phyloP scores from a whole-genome alignment of 2,329 filamentous ascomycete species.

The Phoma sp. region DNA sequence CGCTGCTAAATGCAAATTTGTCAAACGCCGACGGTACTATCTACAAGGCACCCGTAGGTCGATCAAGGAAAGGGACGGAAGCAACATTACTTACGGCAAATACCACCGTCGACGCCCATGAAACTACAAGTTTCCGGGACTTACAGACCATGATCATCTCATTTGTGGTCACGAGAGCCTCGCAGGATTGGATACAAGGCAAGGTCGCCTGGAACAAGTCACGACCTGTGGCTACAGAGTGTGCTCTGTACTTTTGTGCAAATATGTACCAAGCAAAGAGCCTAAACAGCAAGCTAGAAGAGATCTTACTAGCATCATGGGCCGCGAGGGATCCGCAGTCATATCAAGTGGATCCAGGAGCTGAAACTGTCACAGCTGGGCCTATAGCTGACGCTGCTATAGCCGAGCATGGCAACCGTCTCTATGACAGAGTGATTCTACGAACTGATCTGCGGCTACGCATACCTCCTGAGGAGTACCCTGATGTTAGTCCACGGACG shows the following conservation, averaged over 20 bases:
- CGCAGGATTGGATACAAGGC: slow-evolving; percentile 6
- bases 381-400: too few relatives aligned
- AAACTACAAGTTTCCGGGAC: too few relatives aligned
- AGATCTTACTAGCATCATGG: not conserved
- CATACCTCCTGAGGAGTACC: too few relatives aligned
- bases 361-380: too few relatives aligned
- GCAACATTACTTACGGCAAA: slow-evolving; percentile 6
- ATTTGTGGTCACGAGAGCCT: not conserved
- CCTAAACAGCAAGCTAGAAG: not conserved
- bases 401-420: too few relatives aligned
- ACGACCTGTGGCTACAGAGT: slow-evolving; percentile 11
- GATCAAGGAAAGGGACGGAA: not conserved
- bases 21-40: not conserved
- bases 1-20: not conserved
- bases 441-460: too few relatives aligned
- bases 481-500: not conserved
- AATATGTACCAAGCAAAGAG: not conserved
- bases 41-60: not conserved
- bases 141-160: too few relatives aligned
- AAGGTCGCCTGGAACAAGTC: slow-evolving; percentile 3
- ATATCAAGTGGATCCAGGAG: too few relatives aligned
- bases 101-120: not conserved
- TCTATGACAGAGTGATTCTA: too few relatives aligned
- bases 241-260: not conserved
- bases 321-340: too few relatives aligned